phyloP scores from a whole-genome alignment of 768 basidiomycete species.

The Podaxis sp. region DNA sequence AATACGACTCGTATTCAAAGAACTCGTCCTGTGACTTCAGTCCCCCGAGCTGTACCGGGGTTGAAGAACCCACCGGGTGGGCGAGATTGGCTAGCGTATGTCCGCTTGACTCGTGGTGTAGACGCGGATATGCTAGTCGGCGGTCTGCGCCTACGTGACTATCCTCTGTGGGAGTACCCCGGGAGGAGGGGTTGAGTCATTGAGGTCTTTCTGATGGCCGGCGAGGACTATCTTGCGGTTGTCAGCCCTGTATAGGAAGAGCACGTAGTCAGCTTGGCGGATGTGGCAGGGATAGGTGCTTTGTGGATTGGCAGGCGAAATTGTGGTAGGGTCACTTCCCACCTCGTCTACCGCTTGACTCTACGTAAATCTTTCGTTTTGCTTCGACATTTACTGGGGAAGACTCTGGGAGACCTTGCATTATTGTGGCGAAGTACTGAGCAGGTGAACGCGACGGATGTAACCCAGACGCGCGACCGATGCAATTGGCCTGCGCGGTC shows the following conservation, averaged over 20 bases:
- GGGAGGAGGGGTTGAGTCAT: conserved; percentile 29
- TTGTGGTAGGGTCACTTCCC: conserved; percentile 18
- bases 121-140: conserved; percentile 25
- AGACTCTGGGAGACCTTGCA: conserved; percentile 22
- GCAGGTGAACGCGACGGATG: conserved; percentile 8
- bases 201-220: conserved; percentile 34
- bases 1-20: conserved; percentile 67
- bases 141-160: conserved; percentile 17
- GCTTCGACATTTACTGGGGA: background rate
- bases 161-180: background rate
- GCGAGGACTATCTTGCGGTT: conserved; percentile 28
- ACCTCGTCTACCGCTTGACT: background rate
- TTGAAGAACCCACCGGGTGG: conserved; percentile 44
- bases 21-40: conserved; percentile 43
- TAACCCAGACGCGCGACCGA: conserved; percentile 30
- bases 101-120: conserved; percentile 44
- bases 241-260: conserved; percentile 65
- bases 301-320: conserved; percentile 26
- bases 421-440: conserved; percentile 1
- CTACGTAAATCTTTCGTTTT: background rate
- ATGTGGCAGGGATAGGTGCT: background rate
- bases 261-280: conserved; percentile 58
- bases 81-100: conserved; percentile 76
- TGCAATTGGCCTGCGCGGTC: conserved; percentile 13
- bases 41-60: conserved; percentile 17